Evolutionary conservation across 768 basidiomycete genomes (phyloP).

Genomic region (Mycena vitilis): DNA sequence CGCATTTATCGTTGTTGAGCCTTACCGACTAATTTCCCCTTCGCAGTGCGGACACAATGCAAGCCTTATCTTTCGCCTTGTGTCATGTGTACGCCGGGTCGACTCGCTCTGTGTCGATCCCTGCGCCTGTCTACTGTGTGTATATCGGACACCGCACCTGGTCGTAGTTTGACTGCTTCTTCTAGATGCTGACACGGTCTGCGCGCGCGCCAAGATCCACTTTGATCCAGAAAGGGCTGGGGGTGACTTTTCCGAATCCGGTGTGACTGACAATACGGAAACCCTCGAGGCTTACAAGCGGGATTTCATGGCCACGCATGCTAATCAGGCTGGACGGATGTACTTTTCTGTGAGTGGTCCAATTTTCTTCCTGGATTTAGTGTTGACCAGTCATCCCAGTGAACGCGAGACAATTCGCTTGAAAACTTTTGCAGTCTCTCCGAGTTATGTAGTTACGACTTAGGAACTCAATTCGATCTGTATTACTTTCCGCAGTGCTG

Average conservation of each 20-base stretch:
- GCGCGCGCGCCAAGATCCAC: conserved; percentile 71
- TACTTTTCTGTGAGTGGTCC: conserved; percentile 47
- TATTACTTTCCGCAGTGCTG: too few species aligned
- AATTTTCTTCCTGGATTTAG: neutral
- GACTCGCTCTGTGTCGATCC: conserved; percentile 88
- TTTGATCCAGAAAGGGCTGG: conserved; percentile 62
- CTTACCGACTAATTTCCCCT: neutral
- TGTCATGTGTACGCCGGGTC: conserved; percentile 86
- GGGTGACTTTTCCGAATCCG: conserved; percentile 55
- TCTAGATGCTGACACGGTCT: conserved; percentile 83
- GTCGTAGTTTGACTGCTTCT: neutral
- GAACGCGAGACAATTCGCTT: too few species aligned
- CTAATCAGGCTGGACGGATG: conserved; percentile 49
- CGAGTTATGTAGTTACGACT: too few species aligned
- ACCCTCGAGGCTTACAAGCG: conserved; percentile 60
- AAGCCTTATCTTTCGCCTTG: conserved; percentile 75
- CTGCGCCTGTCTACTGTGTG: conserved; percentile 87
- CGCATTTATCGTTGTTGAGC: neutral
- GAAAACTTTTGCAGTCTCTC: too few species aligned
- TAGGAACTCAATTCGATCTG: too few species aligned
- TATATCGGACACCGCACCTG: neutral
- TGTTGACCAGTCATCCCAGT: neutral
- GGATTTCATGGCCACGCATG: conserved; percentile 62
- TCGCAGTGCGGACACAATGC: conserved; percentile 72
- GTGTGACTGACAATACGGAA: conserved; percentile 42